phyloP scores from a whole-genome alignment of 176 grass and related monocot genomes.

The Metroxylon sagu region DNA sequence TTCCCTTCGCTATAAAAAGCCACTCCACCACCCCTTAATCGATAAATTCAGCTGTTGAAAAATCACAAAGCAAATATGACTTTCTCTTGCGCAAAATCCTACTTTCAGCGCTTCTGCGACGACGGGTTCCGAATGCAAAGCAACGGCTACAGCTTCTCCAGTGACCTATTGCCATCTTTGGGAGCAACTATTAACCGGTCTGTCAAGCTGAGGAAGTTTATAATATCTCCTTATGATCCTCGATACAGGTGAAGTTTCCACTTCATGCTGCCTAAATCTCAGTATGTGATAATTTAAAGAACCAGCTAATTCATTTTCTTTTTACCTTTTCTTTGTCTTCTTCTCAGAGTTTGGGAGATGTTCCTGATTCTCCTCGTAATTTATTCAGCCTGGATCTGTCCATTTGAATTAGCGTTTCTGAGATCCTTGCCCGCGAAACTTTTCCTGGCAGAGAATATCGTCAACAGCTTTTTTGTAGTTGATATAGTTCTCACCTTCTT shows the following conservation, averaged over 20 bases:
- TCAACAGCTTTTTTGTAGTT: constrained; percentile 72
- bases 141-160: constrained; percentile 32
- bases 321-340: constrained; percentile 12
- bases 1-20: constrained; percentile 2
- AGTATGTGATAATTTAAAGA: background rate
- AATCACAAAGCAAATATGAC: constrained; percentile 6
- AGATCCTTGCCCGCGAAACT: constrained; percentile 37
- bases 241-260: constrained; percentile 54
- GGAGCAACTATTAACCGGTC: constrained; percentile 65
- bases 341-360: constrained; percentile 53
- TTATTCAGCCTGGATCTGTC: constrained; percentile 83
- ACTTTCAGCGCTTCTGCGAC: constrained; percentile 1
- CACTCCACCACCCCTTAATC: background rate
- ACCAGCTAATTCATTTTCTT: constrained; percentile 18
- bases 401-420: constrained; percentile 71
- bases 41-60: background rate
- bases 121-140: constrained; percentile 25
- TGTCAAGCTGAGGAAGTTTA: constrained; percentile 53
- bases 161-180: constrained; percentile 71
- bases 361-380: constrained; percentile 71
- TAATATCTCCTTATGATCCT: constrained; percentile 68
- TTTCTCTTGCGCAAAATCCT: constrained; percentile 1
- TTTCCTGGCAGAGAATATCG: constrained; percentile 49
- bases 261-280: constrained; percentile 8
- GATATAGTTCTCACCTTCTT: constrained; percentile 97